phyloP scores from a whole-genome alignment of 2,329 filamentous ascomycete genomes.

The Aureobasidium sp. region DNA sequence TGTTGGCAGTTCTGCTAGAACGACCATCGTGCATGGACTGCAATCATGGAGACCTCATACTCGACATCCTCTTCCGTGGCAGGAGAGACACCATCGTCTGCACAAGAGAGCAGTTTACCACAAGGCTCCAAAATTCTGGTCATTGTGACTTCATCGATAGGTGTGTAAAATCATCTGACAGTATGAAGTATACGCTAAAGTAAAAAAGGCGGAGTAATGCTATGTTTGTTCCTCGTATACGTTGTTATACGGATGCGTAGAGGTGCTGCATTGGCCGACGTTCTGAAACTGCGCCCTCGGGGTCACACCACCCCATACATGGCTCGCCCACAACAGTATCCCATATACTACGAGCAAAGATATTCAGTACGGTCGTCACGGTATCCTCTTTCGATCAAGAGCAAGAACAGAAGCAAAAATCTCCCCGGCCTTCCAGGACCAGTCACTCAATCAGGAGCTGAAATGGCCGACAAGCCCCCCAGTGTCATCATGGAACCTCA shows the following conservation, averaged over 20 bases:
- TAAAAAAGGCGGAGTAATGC: conserved; percentile 14
- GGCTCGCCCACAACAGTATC: conserved; percentile 4
- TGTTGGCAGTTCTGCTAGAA: too few species aligned
- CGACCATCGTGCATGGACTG: too few species aligned
- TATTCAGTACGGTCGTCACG: conserved; percentile 18
- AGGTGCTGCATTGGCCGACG: conserved; percentile 17
- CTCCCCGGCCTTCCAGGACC: conserved; percentile 3
- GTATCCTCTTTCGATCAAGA: conserved; percentile 8
- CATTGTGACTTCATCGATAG: conserved; percentile 12
- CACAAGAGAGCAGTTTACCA: background rate
- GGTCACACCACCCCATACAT: conserved; percentile 1
- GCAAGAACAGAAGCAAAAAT: conserved; percentile 1
- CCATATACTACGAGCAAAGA: conserved; percentile 19
- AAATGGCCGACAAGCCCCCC: conserved; percentile 8
- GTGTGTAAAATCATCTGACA: background rate
- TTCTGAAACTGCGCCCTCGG: conserved; percentile 18
- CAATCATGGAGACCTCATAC: background rate
- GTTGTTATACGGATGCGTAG: conserved; percentile 15
- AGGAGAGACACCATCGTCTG: background rate
- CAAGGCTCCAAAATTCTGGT: conserved; percentile 7
- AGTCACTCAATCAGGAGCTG: conserved; percentile 8
- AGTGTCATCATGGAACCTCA: conserved; percentile 12
- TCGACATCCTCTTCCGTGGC: background rate
- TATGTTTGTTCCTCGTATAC: conserved; percentile 16
- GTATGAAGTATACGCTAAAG: background rate